A percentile compares a stretch with the other conserved stretches of the same genome.
Evolutionary conservation across 345 rosid genomes (phyloP).

Genomic region (Eucalyptus pumila): DNA sequence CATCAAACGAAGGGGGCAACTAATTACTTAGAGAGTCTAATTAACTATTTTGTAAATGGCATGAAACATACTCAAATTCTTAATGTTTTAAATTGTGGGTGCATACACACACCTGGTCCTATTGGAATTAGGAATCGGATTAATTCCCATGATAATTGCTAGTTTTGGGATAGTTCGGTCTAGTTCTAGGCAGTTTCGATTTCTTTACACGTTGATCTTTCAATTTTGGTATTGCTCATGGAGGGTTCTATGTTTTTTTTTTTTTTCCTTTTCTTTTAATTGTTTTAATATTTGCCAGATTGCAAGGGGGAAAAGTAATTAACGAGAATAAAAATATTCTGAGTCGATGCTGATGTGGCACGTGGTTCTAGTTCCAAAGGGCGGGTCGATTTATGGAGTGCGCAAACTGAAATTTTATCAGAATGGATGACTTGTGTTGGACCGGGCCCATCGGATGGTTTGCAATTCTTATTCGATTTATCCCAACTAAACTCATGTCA

Average conservation of each 20-base stretch:
- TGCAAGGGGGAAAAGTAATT: background rate
- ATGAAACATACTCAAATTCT: background rate
- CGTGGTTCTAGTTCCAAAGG: background rate
- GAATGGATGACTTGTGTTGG: background rate
- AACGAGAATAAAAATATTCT: background rate
- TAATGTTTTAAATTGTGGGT: too few species aligned
- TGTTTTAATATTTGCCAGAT: background rate
- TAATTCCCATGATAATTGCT: too few species aligned
- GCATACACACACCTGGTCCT: rapidly evolving
- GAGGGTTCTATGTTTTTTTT: background rate
- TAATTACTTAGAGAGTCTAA: background rate
- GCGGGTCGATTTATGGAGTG: background rate
- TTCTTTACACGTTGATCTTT: background rate
- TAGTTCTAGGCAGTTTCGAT: too few species aligned
- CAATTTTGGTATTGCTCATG: background rate
- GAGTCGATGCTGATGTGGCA: background rate
- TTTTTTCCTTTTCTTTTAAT: too few species aligned
- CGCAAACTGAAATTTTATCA: background rate
- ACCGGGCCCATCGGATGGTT: background rate
- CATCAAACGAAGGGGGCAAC: background rate
- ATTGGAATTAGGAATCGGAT: rapidly evolving
- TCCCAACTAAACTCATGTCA: background rate
- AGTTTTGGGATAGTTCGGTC: background rate
- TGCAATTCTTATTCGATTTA: too few species aligned
- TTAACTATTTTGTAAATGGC: too few species aligned